A percentile compares a stretch with the other conserved stretches of the same genome.
Evolutionary conservation across 352 stramenopile genomes (phyloP).

Genomic region (Blastocystis sp.): DNA sequence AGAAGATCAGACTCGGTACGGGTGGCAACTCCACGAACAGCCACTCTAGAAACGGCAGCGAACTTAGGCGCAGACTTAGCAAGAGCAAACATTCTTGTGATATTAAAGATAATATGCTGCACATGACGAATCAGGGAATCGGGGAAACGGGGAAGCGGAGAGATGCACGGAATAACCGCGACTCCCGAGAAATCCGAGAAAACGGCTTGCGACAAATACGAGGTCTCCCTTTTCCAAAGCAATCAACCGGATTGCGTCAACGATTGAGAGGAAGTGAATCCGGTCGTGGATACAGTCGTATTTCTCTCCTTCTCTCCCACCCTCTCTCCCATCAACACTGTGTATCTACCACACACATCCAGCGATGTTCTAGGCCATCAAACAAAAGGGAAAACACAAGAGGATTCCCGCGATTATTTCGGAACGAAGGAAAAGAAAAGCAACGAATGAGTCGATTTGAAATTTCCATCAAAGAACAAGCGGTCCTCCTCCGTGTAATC

Average conservation of each 20-base stretch:
- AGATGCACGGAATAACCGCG: too few species aligned
- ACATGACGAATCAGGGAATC: constrained; percentile 8
- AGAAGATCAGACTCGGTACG: constrained; percentile 56
- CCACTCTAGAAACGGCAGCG: background rate
- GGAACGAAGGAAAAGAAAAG: background rate
- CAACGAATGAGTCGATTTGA: constrained; percentile 1
- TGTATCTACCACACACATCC: too few species aligned
- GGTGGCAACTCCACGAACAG: constrained; percentile 51
- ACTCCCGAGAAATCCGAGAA: too few species aligned
- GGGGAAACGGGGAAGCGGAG: background rate
- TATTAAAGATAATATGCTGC: background rate
- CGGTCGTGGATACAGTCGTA: too few species aligned
- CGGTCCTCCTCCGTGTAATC: background rate
- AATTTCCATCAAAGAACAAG: background rate
- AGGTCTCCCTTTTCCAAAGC: too few species aligned
- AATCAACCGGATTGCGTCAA: too few species aligned
- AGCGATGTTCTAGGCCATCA: too few species aligned
- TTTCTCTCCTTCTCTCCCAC: too few species aligned
- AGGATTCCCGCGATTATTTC: constrained; percentile 55
- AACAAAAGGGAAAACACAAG: too few species aligned
- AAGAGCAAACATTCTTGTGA: constrained; percentile 26
- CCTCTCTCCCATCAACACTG: too few species aligned
- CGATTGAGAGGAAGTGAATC: too few species aligned
- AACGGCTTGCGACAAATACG: too few species aligned
- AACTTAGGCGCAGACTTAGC: constrained; percentile 35